These are phyloP conservation scores for Citrus sp. DNA, from an alignment of 345 rosid genomes.

Conservation along the genomic window DNA sequence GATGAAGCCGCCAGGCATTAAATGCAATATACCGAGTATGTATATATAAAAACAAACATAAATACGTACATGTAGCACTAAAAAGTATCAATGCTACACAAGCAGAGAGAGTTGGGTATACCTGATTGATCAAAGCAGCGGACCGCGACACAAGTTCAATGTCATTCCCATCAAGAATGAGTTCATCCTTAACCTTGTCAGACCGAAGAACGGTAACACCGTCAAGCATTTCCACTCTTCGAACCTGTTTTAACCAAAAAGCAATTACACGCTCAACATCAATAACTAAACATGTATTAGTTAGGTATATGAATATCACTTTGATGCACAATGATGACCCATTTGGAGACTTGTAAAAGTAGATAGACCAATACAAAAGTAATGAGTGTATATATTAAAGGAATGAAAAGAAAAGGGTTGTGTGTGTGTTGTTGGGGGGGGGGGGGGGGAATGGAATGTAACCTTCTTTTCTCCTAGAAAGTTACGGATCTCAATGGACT, in stretches of 20 bases:
- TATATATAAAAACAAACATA: too few relatives aligned
- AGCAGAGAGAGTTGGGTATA: neutral
- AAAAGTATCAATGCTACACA: neutral
- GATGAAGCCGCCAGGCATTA: neutral
- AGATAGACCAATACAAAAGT: neutral
- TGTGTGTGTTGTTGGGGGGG: too few relatives aligned
- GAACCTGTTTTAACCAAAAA: slow-evolving; percentile 30
- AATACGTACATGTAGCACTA: neutral
- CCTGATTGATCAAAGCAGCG: slow-evolving; percentile 63
- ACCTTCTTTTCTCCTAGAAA: too few relatives aligned
- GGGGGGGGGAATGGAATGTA: too few relatives aligned
- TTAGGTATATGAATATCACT: neutral
- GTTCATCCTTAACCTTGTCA: slow-evolving; percentile 66
- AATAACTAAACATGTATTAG: neutral
- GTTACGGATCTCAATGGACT: too few relatives aligned
- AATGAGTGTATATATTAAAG: neutral
- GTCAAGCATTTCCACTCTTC: slow-evolving; percentile 60
- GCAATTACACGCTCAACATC: neutral
- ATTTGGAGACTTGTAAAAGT: too few relatives aligned
- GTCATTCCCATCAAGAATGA: slow-evolving; percentile 56
- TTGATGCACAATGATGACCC: too few relatives aligned
- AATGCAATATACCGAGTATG: neutral
- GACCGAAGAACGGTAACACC: slow-evolving; percentile 57
- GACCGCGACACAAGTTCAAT: slow-evolving; percentile 62
- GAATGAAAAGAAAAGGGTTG: neutral